Evolutionary conservation across 352 stramenopile genomes (phyloP), one percentile per base, ranked within the genome.

Genomic region (Pythium dissimile): DNA sequence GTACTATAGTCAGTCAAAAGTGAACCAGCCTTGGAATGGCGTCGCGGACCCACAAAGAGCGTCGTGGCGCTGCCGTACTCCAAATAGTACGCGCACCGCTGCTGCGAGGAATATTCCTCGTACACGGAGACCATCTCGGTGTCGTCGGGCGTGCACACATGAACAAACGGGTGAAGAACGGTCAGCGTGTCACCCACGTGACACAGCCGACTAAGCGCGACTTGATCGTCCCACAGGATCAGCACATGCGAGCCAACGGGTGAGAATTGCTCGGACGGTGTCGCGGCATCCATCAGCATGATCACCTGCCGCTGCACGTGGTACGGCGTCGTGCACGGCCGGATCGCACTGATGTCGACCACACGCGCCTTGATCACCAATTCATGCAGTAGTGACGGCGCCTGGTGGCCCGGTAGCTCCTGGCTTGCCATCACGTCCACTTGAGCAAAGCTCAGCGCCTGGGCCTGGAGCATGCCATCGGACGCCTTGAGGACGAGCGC

Each of bases 171-270:
- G 44, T 89, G 69, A 20, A 85, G 74, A 13, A 89, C 38, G n/a
- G 64, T 68, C 10, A 89, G 58, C n/a, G 64, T 74, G 34, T 87
- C 79, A 0, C 71, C 77, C 24, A 89, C 66, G 35, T 69, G 64
- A 54, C 87, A 87, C 3, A 89, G 48, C 0, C 69, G 72, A 64
- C 79, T 89, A 10, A 89, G 69, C 18, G 69, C 69, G 18, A 86
- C 77, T 66, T 89, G 79, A 12, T 89, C 79, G 28, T 87, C 79
- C 79, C 79, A 89, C 3, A 89, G 50, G 21, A 89, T 70, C 38
- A 86, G 71, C 48, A 84, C 57, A 38, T 86, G 74, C 13, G 78
- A 73, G 0, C 54, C 60, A n/a, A 45, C 43, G 5, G 24, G 51
- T 10, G 11, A 49, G 21, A 32, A n/a, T 48, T 18, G 35, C 23